Base-by-base conservation (phyloP, 495 filamentous ascomycete species). In the Podospora didyma region DNA sequence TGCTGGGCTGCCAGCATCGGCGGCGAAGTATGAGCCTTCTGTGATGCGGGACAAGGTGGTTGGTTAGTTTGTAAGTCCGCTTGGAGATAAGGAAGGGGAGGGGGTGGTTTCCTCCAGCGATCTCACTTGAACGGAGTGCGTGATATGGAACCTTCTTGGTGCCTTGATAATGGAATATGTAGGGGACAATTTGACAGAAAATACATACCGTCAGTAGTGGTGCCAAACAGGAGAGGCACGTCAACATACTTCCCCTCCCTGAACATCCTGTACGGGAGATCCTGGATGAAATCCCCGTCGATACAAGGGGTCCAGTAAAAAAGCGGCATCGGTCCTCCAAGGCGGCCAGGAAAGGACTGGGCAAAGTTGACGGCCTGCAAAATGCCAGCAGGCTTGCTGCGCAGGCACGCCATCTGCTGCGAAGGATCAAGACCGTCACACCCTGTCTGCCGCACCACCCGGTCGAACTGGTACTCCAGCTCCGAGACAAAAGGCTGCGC, bases 301-400 rank as follows among this genome's bases (percentile, higher is more conserved):
- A 84, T 74, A 42, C 86, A 86, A 0, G 87, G 86, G 4, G 73
- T 75, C 65, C 68, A 78, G 67, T 75, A 76, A 78, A 74, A 72
- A 65, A 87, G 16, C 42, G 80, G 74, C 67, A 82, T 7, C 60
- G 80, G 59, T 69, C 75, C 52, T 49, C 75, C 41, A 41, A 63
- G 6, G 62, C 73, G 55, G 62, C 75, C 62, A 26, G 73, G 53
- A 73, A 86, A 70, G 70, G 73, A 46, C 35, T 71, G 72, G 0
- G 66, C 73, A 2, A 60, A 64, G 63, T 80, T 85, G 1, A 78
- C 80, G 42, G 75, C 71, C 59, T 86, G 82, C 9, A 89, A 68
- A 2, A 65, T 68, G 0, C 64, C 54, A 1, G 73, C 78, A 52
- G 81, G 72, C 24, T 73, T 69, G 19, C 59, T 53, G 1, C 82